Percentiles rank a stretch among this genome's conserved stretches.
Evolutionary conservation across 176 grass and related monocot species (phyloP).

Genomic region (Canna indica): DNA sequence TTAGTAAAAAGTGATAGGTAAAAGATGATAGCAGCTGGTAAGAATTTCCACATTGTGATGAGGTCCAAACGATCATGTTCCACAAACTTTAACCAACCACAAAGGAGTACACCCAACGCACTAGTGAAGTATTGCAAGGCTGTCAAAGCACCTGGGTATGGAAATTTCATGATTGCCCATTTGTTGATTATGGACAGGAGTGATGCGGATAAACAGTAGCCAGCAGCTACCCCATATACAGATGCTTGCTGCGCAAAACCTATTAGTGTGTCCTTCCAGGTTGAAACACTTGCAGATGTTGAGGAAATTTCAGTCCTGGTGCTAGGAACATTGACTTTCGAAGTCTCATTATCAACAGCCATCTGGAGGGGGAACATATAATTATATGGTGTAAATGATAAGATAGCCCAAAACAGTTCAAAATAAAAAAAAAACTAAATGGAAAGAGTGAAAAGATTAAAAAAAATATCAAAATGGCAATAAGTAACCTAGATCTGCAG

Average conservation of each 20-base stretch:
- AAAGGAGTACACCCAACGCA: slow-evolving; percentile 1
- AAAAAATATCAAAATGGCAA: not conserved
- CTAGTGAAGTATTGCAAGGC: slow-evolving; percentile 12
- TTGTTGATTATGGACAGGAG: slow-evolving; percentile 17
- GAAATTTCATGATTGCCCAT: slow-evolving; percentile 14
- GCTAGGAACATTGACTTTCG: not conserved
- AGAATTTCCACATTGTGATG: slow-evolving; percentile 6
- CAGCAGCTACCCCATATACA: slow-evolving; percentile 8
- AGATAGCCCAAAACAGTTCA: not conserved
- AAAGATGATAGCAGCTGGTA: slow-evolving; percentile 4
- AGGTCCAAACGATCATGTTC: not conserved
- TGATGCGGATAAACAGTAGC: slow-evolving; percentile 5
- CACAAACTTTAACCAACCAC: not conserved
- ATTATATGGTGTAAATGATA: not conserved
- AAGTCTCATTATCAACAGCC: not conserved
- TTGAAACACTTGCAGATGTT: not conserved
- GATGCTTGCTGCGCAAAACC: not conserved
- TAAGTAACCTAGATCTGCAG: not conserved
- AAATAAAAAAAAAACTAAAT: not conserved
- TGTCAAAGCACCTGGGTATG: slow-evolving; percentile 14
- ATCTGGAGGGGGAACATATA: not conserved
- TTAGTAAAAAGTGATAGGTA: slow-evolving; percentile 9
- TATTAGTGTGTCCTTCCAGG: not conserved
- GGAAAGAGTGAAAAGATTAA: not conserved
- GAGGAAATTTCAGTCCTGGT: not conserved